Percentiles rank a stretch among this genome's conserved stretches.
Conservation (phyloP, 345 rosid species). For the Brassica carinata region DNA sequence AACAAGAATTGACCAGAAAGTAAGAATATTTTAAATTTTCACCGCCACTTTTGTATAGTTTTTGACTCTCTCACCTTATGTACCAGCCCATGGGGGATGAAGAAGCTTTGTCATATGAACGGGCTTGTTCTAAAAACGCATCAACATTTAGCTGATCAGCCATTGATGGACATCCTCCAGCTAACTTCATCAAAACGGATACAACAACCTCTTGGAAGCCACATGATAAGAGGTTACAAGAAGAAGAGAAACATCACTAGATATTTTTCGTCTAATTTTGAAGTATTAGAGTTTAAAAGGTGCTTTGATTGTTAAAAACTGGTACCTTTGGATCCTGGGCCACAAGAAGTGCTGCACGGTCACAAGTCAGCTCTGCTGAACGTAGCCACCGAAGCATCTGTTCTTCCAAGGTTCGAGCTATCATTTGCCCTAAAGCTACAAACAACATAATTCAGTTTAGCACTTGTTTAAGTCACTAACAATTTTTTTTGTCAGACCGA, state of each 20-base stretch:
- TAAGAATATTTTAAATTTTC: not conserved
- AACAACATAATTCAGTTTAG: conserved; percentile 5
- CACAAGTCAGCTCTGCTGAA: conserved; percentile 96
- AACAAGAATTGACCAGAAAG: not conserved
- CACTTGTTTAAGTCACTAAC: conserved; percentile 12
- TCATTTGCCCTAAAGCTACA: conserved; percentile 78
- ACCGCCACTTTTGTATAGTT: not conserved
- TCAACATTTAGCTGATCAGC: conserved; percentile 95
- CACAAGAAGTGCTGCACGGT: conserved; percentile 97
- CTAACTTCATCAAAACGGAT: conserved; percentile 92
- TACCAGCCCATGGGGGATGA: conserved; percentile 88
- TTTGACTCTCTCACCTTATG: conserved; percentile 63
- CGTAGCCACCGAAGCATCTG: conserved; percentile 89
- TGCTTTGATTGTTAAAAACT: not conserved
- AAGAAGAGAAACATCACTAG: conserved; percentile 21
- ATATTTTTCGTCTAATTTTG: not conserved
- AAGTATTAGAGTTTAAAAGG: not conserved
- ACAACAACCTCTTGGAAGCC: conserved; percentile 90
- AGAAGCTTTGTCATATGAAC: conserved; percentile 92
- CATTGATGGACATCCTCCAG: conserved; percentile 91
- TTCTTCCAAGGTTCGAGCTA: conserved; percentile 86
- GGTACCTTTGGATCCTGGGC: conserved; percentile 91
- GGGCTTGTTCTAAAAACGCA: conserved; percentile 97
- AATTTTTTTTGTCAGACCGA: not conserved
- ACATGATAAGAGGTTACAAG: conserved; percentile 41